Evolutionary conservation across 257 asterid genomes (phyloP).

Genomic region (Thymus quinquecostatus): DNA sequence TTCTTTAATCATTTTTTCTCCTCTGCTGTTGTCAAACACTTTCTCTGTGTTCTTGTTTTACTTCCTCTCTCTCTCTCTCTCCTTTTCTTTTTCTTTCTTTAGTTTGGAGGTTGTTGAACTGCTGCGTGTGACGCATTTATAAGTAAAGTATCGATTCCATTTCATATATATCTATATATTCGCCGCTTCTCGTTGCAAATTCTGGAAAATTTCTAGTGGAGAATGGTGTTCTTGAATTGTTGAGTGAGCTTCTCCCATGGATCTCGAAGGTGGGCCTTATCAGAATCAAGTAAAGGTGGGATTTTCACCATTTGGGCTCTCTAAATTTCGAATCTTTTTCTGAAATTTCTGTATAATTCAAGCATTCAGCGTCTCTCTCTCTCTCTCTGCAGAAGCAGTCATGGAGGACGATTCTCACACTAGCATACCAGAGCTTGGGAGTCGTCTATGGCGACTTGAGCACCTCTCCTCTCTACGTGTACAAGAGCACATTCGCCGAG

Average conservation of each 20-base stretch:
- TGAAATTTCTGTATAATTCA: background rate
- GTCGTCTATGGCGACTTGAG: constrained; percentile 96
- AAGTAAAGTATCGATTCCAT: constrained; percentile 37
- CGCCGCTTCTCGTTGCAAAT: constrained; percentile 21
- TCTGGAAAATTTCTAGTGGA: background rate
- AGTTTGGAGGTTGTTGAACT: constrained; percentile 38
- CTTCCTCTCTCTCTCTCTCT: background rate
- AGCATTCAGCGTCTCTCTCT: too few relatives aligned
- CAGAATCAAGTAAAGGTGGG: constrained; percentile 68
- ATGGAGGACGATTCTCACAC: constrained; percentile 69
- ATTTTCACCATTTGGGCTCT: background rate
- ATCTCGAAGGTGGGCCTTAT: constrained; percentile 62
- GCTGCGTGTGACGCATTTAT: constrained; percentile 30
- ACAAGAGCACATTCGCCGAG: constrained; percentile 81
- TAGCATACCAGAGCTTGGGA: constrained; percentile 92
- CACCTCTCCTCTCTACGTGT: constrained; percentile 85
- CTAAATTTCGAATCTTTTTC: background rate
- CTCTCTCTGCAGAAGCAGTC: constrained; percentile 61
- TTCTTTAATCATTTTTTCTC: constrained; percentile 14
- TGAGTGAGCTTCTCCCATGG: constrained; percentile 57
- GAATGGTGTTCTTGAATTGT: constrained; percentile 37
- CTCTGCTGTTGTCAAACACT: background rate
- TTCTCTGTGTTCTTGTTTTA: background rate
- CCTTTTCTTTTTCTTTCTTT: constrained; percentile 15
- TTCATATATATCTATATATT: constrained; percentile 29